Evolutionary conservation across 169 alveolate species (phyloP), one percentile per base, ranked within the genome.

Genomic region (Plasmodium gallinaceum): DNA sequence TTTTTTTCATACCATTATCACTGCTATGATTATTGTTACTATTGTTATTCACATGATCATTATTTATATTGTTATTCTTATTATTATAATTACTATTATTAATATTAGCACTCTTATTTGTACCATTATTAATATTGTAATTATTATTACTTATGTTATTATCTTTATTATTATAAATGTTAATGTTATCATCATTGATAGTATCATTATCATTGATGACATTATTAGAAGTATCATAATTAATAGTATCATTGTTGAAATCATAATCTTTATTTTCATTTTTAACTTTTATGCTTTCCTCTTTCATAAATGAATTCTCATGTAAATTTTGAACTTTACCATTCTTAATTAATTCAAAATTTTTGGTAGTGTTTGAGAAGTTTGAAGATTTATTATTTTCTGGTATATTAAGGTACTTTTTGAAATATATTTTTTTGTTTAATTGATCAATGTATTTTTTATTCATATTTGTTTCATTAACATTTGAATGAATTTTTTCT

Each of bases 1-100:
- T 80, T 24, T 32, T 48, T 52, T 66, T 80, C 20, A 37, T 68
- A 14, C 6, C 9, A 64, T 37, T 64, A 32, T 9, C 1, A 64
- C 45, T 69, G 12, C 14, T 69, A 46, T 10, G 18, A 26, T 10
- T 6, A 20, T 46, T 48, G 46, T 22, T 45, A 69, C 18, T 69
- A 42, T 14, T 43, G 18, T 8, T 68, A 42, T 45, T 12, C 16
- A 4, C 42, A 68, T n/a, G 42, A n/a, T 46, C 18, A 69, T 46
- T n/a, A 48, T 18, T 24, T 20, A 4, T 9, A 9, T 22, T 12
- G 22, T 24, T 69, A 69, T 22, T 51, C 6, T 69, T 51, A 69
- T 22, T 69, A 26, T 14, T 69, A 12, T 12, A 16, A 24, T 6
- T 20, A 46, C 48, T 7, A 10, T 10, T 64, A 64, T 64, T 37